Conservation (phyloP, 306 rosid species). For the Begonia loranthoides region DNA sequence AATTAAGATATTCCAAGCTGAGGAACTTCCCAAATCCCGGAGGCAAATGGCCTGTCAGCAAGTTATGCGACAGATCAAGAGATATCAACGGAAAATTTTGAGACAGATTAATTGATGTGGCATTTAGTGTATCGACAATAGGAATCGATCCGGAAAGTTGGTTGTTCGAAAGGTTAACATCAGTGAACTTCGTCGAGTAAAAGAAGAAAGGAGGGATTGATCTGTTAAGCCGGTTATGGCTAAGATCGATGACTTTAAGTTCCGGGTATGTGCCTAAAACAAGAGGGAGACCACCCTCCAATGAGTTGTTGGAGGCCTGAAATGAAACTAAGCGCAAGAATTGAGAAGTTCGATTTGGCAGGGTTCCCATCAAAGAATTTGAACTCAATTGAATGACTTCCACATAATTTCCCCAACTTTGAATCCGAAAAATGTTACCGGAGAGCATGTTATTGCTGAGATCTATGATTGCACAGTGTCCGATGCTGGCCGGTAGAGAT, state of each 20-base stretch:
- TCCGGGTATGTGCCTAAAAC: conserved; percentile 52
- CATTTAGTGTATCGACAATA: conserved; percentile 14
- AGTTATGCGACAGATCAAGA: conserved; percentile 66
- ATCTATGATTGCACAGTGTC: conserved; percentile 50
- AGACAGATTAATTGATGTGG: conserved; percentile 12
- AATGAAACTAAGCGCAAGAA: conserved; percentile 48
- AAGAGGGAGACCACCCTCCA: conserved; percentile 54
- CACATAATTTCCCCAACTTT: conserved; percentile 63
- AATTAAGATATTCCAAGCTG: conserved; percentile 40
- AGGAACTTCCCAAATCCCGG: conserved; percentile 33
- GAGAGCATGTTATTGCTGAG: conserved; percentile 57
- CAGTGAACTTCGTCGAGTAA: conserved; percentile 42
- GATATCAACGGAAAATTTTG: conserved; percentile 32
- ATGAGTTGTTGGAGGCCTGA: conserved; percentile 46
- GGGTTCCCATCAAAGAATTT: conserved; percentile 46
- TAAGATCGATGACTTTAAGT: conserved; percentile 49
- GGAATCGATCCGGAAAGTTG: conserved; percentile 47
- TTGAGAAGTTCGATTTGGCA: conserved; percentile 38
- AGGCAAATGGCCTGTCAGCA: conserved; percentile 45
- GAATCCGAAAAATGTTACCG: conserved; percentile 49
- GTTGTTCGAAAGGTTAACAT: conserved; percentile 48
- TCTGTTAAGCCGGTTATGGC: conserved; percentile 56
- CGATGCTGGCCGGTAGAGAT: conserved; percentile 49
- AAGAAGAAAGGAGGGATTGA: conserved; percentile 40
- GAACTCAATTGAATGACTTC: conserved; percentile 56